Percentiles rank a stretch among this genome's conserved stretches.
phyloP scores from a whole-genome alignment of 352 stramenopile species.

The Thraustotheca clavata region DNA sequence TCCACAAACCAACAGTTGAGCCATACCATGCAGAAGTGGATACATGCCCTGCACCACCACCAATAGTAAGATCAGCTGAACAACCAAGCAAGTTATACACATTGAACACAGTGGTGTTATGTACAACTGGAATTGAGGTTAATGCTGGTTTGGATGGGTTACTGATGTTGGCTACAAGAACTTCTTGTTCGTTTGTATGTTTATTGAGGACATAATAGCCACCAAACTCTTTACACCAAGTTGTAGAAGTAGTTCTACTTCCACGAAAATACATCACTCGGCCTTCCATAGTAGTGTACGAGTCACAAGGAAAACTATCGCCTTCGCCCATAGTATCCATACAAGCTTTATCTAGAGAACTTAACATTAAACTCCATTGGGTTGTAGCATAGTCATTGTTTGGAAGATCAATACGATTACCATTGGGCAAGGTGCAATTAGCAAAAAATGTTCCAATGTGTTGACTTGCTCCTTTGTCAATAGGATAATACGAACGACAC shows the following conservation, averaged over 20 bases:
- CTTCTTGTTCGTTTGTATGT: not conserved
- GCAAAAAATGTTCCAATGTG: slow-evolving; percentile 17
- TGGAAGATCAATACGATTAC: not conserved
- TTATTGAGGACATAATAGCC: slow-evolving; percentile 6
- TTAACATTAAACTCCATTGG: not conserved
- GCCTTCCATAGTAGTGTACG: slow-evolving; percentile 5
- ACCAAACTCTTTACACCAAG: slow-evolving; percentile 14
- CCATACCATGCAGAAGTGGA: slow-evolving; percentile 7
- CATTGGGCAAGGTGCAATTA: not conserved
- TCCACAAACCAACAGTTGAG: not conserved
- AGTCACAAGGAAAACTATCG: slow-evolving; percentile 10
- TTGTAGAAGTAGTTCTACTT: not conserved
- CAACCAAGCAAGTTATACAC: not conserved
- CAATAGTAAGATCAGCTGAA: not conserved
- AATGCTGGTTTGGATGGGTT: not conserved
- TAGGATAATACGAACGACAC: slow-evolving; percentile 9
- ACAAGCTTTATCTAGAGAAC: not conserved
- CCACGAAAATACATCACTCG: slow-evolving; percentile 8
- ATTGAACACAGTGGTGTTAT: not conserved
- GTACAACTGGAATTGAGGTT: not conserved
- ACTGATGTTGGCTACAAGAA: slow-evolving; percentile 5
- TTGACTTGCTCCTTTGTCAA: slow-evolving; percentile 3
- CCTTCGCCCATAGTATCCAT: slow-evolving; percentile 1
- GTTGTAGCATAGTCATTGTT: not conserved
- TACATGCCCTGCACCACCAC: not conserved